Evolutionary conservation across 2,329 filamentous ascomycete species (phyloP).

Genomic region (Graphilbum fragrans): DNA sequence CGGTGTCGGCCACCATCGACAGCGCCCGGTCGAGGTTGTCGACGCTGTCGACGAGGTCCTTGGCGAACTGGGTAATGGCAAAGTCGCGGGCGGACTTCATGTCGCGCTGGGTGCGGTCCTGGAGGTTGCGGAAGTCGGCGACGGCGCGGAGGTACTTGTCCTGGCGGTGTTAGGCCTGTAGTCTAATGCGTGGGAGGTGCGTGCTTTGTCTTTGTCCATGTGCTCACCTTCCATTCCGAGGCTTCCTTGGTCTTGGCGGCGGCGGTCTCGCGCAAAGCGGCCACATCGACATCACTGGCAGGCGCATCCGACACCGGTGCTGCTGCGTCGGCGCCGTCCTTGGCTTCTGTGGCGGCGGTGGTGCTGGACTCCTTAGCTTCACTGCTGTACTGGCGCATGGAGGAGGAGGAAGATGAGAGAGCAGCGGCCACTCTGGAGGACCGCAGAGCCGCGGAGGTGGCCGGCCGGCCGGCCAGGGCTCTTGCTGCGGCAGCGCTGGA

Average conservation of each 20-base stretch:
- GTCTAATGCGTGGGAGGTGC: too few species aligned
- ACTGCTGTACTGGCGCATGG: conserved; percentile 32
- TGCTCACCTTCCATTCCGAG: conserved; percentile 71
- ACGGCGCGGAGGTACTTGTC: conserved; percentile 90
- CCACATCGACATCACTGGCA: conserved; percentile 14
- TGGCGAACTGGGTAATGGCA: conserved; percentile 89
- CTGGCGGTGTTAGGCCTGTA: conserved; percentile 32
- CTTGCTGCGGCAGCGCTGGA: not conserved
- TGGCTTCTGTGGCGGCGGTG: conserved; percentile 6
- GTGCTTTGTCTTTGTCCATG: not conserved
- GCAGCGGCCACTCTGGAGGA: not conserved
- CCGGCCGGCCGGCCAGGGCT: not conserved
- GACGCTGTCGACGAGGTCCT: conserved; percentile 87
- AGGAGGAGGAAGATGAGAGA: not conserved
- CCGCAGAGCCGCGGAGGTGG: too few species aligned
- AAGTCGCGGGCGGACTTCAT: conserved; percentile 81
- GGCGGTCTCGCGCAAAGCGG: conserved; percentile 36
- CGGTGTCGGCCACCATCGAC: conserved; percentile 54
- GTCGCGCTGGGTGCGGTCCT: conserved; percentile 86
- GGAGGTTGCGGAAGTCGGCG: conserved; percentile 95
- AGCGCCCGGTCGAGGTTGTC: conserved; percentile 97
- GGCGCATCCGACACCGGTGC: conserved; percentile 17
- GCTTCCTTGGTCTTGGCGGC: conserved; percentile 40
- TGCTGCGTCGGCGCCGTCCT: conserved; percentile 5
- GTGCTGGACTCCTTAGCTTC: conserved; percentile 19